Conservation (phyloP, 2,329 filamentous ascomycete species). For the Curvularia eragrostidis region DNA sequence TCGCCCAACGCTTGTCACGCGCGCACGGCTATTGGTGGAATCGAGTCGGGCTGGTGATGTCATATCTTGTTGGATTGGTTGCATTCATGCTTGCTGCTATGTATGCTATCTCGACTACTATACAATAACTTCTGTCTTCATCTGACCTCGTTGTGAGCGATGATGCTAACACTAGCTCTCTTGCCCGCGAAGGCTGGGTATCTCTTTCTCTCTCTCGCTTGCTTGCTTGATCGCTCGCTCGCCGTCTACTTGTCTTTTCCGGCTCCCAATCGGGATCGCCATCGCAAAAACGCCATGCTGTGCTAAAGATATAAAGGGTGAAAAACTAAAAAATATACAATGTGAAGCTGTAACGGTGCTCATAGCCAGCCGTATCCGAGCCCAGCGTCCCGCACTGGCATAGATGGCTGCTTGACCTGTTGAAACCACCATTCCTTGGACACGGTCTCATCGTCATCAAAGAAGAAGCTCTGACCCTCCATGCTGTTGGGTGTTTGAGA, state of each 20-base stretch:
- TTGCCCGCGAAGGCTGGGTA: conserved; percentile 40
- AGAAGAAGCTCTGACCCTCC: conserved; percentile 52
- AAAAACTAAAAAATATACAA: conserved; percentile 15
- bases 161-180: conserved; percentile 26
- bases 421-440: conserved; percentile 53
- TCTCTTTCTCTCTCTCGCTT: conserved; percentile 24
- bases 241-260: conserved; percentile 19
- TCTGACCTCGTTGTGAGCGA: conserved; percentile 35
- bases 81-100: conserved; percentile 3
- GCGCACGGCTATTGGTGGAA: not conserved
- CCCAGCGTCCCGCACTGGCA: conserved; percentile 49
- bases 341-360: conserved; percentile 16
- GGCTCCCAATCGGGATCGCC: conserved; percentile 19
- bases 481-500: conserved; percentile 40
- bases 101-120: not conserved
- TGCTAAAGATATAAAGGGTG: conserved; percentile 27
- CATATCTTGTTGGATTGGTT: conserved; percentile 7
- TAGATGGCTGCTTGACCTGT: conserved; percentile 45
- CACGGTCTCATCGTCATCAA: conserved; percentile 48
- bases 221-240: not conserved
- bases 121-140: conserved; percentile 18
- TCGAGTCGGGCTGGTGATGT: not conserved
- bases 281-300: conserved; percentile 41
- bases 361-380: conserved; percentile 50
- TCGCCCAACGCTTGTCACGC: not conserved